Evolutionary conservation across 805 yeast species (phyloP), one percentile per base, ranked within the genome.

Genomic region (Lipomyces anomalus): DNA sequence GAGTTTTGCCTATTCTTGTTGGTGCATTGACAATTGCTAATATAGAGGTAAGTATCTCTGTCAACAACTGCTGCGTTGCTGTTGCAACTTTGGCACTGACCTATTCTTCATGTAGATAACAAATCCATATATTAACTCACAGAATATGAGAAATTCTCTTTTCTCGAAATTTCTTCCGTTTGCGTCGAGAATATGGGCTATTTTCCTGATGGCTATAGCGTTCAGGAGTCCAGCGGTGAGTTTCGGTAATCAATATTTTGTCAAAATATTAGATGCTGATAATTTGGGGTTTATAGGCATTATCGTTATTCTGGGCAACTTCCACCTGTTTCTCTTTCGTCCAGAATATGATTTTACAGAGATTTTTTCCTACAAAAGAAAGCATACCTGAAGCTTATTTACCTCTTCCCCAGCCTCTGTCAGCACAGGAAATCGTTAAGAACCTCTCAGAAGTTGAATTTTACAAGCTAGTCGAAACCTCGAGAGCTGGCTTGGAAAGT

Each of bases 181-280:
- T 2, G 7, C 43, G 18, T 29, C 94, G 2, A 71, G 96, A 57
- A 70, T 85, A 52, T 79, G 90, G 20, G 78, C 84, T 42, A 78
- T 88, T 1, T 78, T 85, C 53, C 70, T 90, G 65, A 86, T 87
- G 82, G 88, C 87, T 4, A 70, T 88, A 17, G 73, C 95, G 0
- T 76, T 88, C 34, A 92, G 88, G 57, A 94, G 95, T 0, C 95
- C 97, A 0, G 69, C 81, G 23, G 87, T 92, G 0, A 67, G 90
- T 32, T 76, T 82, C 0, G 7, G 32, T 16, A 29, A 32, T 13
- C 38, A 21, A 21, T 11, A 4, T 16, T 21, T 3, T 1, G 7
- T 17, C 38, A 18, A 7, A 41, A 28, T 35, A 18, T 6, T 20
- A 16, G 11, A 6, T 6, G 22, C 42, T 32, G 42, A 6, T 35